Evolutionary conservation across 495 filamentous ascomycete species (phyloP), one percentile per base, ranked within the genome.

Genomic region (Talaromyces liani): DNA sequence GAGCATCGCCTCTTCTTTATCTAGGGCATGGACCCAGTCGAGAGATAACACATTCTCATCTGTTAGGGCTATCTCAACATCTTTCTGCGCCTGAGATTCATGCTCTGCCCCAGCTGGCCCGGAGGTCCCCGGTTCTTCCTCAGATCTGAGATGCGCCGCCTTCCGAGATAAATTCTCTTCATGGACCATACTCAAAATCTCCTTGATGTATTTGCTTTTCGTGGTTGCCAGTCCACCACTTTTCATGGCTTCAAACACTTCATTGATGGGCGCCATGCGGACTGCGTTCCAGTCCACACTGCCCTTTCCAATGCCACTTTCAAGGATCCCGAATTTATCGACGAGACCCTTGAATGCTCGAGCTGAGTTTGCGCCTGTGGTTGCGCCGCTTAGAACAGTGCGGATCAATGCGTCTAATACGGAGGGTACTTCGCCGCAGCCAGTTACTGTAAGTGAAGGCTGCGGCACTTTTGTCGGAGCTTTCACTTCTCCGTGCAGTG

Each of bases 371-470:
- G 69, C 82, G 61, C 84, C 81, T 0, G 84, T 85, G 0, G 91
- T 94, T 6, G 88, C 85, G 0, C 88, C 89, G 70, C 91, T 95
- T 25, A 96, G 81, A 4, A 88, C 70, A 0, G 92, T 96, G 25
- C 92, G 84, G 24, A 97, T 83, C 0, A 98, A 77, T 0, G 93
- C 94, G 70, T 98, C 94, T 0, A 98, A 80, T 1, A 97, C 86
- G 20, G 87, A 93, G 0, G 93, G 93, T 0, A 97, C 94, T 72
- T 98, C 93, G 14, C 94, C 94, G 67, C 94, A 98, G 2, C 93
- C 93, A 18, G 92, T 85, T 14, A 92, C 83, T 3, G 88, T 87
- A 2, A 91, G 74, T n/a, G 90, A 91, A 1, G 94, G 90, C 7
- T 81, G 74, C 0, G 91, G 91, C 16, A 94, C 86, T 1, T 76